Base-by-base conservation (phyloP, 257 asterid genomes). In the Mitragyna speciosa region DNA sequence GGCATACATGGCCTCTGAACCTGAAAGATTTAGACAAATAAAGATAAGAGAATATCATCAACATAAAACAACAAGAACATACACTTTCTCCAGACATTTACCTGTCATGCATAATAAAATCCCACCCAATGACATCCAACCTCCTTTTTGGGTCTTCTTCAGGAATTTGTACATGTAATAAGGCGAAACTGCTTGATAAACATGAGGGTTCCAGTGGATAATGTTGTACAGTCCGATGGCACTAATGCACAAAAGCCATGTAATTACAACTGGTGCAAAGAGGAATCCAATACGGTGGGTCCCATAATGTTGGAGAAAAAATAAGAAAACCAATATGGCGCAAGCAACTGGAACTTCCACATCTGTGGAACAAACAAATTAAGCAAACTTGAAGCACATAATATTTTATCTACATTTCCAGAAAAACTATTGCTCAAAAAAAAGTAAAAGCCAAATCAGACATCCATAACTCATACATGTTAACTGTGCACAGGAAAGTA, bases 61-160 rank as follows among this genome's bases (percentile, higher is more conserved):
- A 43, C 58, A 76, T 33, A 7, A 61, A 75, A 68, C 7, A 67
- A n/a, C n/a, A 56, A 77, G 70, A 75, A 31, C 61, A 51, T 12
- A 20, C 0, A 47, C 3, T 61, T 79, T 70, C 26, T 72, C 74
- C 78, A 65, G 45, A 54, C 26, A 69, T 11, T 14, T 87, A 92
- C 96, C 98, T 79, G 98, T 95, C 76, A 95, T 93, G 71, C 99
- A 95, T 75, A 95, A 78, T 80, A 95, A 86, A 77, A 95, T 93
- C 80, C 99, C 99, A 31, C 99, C 99, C 70, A 95, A 82, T 41
- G 99, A 95, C 98, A 93, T 93, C 99, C 99, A 95, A 19, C 99
- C 99, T 64, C 87, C 91, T 82, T 85, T 78, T 73, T 69, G 93
- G 15, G 99, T 95, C 87, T 95, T 95, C 83, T 89, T 95, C 83